Percentiles rank a stretch among this genome's conserved stretches.
phyloP scores from a whole-genome alignment of 257 asterid genomes.

The Forsythia suspensa region DNA sequence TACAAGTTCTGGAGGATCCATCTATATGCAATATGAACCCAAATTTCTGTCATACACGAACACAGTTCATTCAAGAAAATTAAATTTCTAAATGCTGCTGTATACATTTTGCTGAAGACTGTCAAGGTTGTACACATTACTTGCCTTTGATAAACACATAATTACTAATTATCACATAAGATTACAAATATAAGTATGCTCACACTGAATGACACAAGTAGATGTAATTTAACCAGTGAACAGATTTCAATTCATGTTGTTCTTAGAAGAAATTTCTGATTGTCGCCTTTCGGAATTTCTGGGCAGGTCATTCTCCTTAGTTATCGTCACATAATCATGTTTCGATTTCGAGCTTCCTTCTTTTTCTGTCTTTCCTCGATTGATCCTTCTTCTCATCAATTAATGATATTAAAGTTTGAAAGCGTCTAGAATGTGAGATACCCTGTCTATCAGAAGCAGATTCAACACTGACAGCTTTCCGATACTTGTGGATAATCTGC shows the following conservation, averaged over 20 bases:
- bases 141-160: background rate
- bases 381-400: conserved; percentile 69
- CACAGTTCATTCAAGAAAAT: no score
- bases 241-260: conserved; percentile 9
- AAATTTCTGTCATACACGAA: no score
- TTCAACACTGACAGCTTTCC: conserved; percentile 32
- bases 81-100: no score
- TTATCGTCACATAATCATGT: conserved; percentile 31
- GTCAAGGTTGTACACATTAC: background rate
- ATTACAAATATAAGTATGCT: background rate
- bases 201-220: no score
- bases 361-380: conserved; percentile 49
- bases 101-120: no score
- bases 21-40: no score
- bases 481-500: conserved; percentile 37
- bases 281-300: conserved; percentile 28
- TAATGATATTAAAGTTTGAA: conserved; percentile 56
- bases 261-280: conserved; percentile 9
- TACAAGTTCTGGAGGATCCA: no score
- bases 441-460: conserved; percentile 25
- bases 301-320: conserved; percentile 29
- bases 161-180: background rate
- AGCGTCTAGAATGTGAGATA: conserved; percentile 47
- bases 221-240: background rate
- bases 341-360: conserved; percentile 68